These are phyloP conservation scores for Chalciporus sphaerocephalus DNA, from an alignment of 768 basidiomycete species.

Conservation along the genomic window DNA sequence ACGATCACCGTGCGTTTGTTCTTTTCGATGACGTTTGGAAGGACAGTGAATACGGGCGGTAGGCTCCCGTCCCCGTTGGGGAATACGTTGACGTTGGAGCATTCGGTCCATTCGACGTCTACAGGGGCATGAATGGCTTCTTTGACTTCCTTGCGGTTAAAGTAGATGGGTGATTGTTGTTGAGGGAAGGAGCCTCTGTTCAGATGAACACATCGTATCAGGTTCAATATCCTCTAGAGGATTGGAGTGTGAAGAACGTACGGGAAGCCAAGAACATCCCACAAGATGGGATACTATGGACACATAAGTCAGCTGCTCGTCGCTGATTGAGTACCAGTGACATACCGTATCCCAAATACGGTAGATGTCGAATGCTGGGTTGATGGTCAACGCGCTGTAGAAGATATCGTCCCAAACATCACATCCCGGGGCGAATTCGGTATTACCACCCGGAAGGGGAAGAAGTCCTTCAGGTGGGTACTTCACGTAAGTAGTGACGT, in stretches of 20 bases:
- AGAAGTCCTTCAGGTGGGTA: slow-evolving; percentile 66
- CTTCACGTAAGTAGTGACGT: slow-evolving; percentile 56
- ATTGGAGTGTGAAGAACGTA: slow-evolving; percentile 27
- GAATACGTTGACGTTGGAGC: slow-evolving; percentile 58
- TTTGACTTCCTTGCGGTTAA: slow-evolving; percentile 62
- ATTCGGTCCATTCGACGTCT: slow-evolving; percentile 59
- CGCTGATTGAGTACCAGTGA: background rate
- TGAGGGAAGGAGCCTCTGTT: slow-evolving; percentile 53
- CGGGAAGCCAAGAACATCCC: slow-evolving; percentile 85
- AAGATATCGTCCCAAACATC: slow-evolving; percentile 68
- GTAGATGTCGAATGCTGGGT: slow-evolving; percentile 76
- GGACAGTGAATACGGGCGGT: slow-evolving; percentile 59
- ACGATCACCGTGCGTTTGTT: slow-evolving; percentile 62
- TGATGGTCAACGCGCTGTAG: slow-evolving; percentile 53
- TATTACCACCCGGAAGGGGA: slow-evolving; percentile 62
- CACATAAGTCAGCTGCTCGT: background rate
- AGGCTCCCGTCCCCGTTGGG: slow-evolving; percentile 55
- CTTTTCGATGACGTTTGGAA: slow-evolving; percentile 76
- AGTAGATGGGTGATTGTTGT: slow-evolving; percentile 62
- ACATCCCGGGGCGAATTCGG: slow-evolving; percentile 46
- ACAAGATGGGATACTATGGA: slow-evolving; percentile 53
- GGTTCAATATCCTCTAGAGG: too few relatives aligned
- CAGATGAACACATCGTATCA: background rate
- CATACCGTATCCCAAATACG: slow-evolving; percentile 66
- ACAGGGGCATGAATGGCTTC: slow-evolving; percentile 64